Evolutionary conservation across 2,329 filamentous ascomycete species (phyloP), one percentile per base, ranked within the genome.

Genomic region (Mycosphaerelloides madeirae): DNA sequence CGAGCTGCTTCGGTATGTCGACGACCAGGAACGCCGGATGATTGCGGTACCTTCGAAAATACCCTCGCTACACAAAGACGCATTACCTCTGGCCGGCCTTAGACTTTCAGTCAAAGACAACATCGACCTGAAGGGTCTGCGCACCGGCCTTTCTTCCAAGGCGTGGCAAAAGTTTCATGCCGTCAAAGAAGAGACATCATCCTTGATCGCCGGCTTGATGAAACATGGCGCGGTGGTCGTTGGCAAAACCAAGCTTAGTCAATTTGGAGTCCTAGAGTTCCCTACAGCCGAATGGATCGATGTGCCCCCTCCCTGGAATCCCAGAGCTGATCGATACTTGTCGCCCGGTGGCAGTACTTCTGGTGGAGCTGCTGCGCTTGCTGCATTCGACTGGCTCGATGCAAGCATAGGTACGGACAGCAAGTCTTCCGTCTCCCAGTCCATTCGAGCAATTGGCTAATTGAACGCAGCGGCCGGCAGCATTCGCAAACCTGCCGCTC

Each of bases 181-280:
- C 68, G 6, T 6, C 22, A 25, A 25, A 9, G 6, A 61, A 2
- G 53, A 50, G 1, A 81, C 76, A 0, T 73, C 75, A 9, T 41
- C 46, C 7, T 8, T 36, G 6, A 48, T 54, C 5, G 73, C 78
- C 39, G 65, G 68, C 2, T 61, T 85, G 1, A 68, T 84, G 2
- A 72, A 79, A 41, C 68, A 75, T 2, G 82, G 83, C 0, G 81
- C 77, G 0, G 65, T 68, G 11, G 54, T 70, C 9, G 62, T 71
- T 2, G 69, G 69, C 6, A 71, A 70, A 46, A 66, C 66, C 59
- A 64, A 66, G 31, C 68, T 67, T 1, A 37, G 38, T 7, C 46
- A 44, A 2, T 48, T 60, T 19, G 45, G 43, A n/a, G 34, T 48
- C 2, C 18, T 41, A 1, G 56, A 59, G 19, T 49, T 57, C 13